Base-by-base conservation (phyloP, 2,329 filamentous ascomycete species). In the Zasmidium angulare region DNA sequence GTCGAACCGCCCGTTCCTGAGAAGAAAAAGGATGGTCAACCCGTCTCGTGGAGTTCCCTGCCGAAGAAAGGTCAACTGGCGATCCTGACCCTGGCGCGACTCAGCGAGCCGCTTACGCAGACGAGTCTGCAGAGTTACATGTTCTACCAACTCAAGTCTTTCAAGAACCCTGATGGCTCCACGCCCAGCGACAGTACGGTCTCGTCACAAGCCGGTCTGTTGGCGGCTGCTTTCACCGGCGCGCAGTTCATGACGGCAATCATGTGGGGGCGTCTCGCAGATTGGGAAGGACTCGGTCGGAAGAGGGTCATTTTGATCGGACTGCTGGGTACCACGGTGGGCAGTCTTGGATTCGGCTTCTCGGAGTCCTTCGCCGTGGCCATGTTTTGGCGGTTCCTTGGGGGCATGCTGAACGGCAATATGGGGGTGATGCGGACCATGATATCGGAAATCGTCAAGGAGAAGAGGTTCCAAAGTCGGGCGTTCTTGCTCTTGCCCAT, bases 101-200 rank as follows among this genome's bases (percentile, higher is more conserved):
- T 96, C 21, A 91, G 89, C 11, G 92, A 96, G 71, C 91, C 91
- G 2, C 78, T 96, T 36, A 89, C 90, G 0, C 89, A 95, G 70
- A 92, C 89, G 0, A 90, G 87, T 12, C 75, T 92, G 9, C 84
- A 89, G 74, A 84, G 89, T 1, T 96, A 96, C 75, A 86, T 96
- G 80, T 96, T 91, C 76, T 96, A 93, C 74, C 90, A 95, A 73
- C 83, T 96, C n/a, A 86, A 86, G 66, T 93, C 88, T 59, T 93
- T 96, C 67, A 61, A 64, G 6, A 29, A 48, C 1, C 54, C 66
- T 12, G 51, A 63, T 36, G 63, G 60, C 24, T 40, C 61, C 9
- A 81, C 89, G 22, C 80, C 80, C 2, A 79, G 75, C 21, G 82
- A 87, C 55, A 81, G 81, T 1, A 86, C 83, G 1, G 92, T 96